Conservation (phyloP, 768 basidiomycete species). For the Agaricus blazei region DNA sequence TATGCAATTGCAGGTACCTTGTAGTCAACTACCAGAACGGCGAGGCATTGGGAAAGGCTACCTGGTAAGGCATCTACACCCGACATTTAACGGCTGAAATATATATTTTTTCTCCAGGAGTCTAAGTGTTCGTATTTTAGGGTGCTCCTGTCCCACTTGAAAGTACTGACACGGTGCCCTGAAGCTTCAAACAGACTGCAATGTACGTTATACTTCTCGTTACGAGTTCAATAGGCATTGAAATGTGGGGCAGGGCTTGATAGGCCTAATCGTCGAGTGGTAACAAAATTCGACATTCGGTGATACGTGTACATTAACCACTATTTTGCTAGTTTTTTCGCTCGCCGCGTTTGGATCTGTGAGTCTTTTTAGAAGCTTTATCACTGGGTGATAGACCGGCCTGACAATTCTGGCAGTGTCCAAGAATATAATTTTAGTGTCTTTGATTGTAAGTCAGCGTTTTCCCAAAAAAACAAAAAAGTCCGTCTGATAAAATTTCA, state of each 20-base stretch:
- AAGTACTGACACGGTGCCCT: slow-evolving; percentile 1
- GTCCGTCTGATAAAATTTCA: slow-evolving; percentile 11
- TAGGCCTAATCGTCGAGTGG: slow-evolving; percentile 46
- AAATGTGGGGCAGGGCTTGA: slow-evolving; percentile 30
- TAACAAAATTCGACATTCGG: slow-evolving; percentile 14
- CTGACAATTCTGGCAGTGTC: slow-evolving; percentile 32
- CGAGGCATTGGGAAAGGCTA: slow-evolving; percentile 28
- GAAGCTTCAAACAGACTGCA: slow-evolving; percentile 49
- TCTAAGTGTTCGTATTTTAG: slow-evolving; percentile 29
- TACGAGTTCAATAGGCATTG: background rate
- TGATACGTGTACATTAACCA: background rate
- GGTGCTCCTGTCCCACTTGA: background rate
- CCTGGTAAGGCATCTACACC: slow-evolving; percentile 28
- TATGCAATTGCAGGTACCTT: slow-evolving; percentile 32
- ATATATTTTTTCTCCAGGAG: slow-evolving; percentile 24
- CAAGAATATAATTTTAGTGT: slow-evolving; percentile 33
- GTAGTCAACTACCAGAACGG: slow-evolving; percentile 37
- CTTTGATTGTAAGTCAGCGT: slow-evolving; percentile 31
- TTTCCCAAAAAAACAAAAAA: background rate
- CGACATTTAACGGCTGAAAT: background rate
- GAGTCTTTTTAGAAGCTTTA: slow-evolving; percentile 12
- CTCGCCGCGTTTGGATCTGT: slow-evolving; percentile 47
- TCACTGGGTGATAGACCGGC: background rate
- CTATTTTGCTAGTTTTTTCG: slow-evolving; percentile 38
- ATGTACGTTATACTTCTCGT: slow-evolving; percentile 23